phyloP scores from a whole-genome alignment of 2,329 filamentous ascomycete species.

The Colletotrichum sp. region DNA sequence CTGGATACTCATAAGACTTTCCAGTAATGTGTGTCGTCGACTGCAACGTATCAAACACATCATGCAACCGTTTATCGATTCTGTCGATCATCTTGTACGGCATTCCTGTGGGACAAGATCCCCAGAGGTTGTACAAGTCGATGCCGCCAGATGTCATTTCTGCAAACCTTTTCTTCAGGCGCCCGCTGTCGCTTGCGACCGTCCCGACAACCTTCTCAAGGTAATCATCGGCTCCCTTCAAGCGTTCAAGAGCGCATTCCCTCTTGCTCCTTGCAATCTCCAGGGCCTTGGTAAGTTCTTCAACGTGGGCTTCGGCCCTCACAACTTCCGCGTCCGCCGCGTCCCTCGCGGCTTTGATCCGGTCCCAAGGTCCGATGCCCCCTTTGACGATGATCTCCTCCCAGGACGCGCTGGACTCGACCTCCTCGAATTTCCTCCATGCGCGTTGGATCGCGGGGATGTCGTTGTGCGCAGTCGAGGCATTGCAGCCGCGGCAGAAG shows the following conservation, averaged over 20 bases:
- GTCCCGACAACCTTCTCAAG: not conserved
- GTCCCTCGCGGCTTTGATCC: not conserved
- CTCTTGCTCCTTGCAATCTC: not conserved
- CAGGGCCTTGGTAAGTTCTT: not conserved
- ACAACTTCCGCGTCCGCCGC: not conserved
- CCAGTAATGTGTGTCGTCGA: not conserved
- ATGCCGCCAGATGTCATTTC: not conserved
- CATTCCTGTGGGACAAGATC: not conserved
- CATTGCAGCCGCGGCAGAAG: not conserved
- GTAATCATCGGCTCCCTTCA: not conserved
- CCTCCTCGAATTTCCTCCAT: not conserved
- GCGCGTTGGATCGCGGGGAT: not conserved
- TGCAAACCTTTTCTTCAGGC: not conserved
- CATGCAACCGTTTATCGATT: not conserved
- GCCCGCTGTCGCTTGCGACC: not conserved
- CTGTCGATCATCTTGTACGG: not conserved
- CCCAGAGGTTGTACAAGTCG: fast-evolving
- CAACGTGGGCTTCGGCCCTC: not conserved
- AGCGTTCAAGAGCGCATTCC: not conserved
- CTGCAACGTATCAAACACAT: not conserved
- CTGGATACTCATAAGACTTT: not conserved
- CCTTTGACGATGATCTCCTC: not conserved
- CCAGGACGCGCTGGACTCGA: not conserved
- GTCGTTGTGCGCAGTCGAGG: not conserved
- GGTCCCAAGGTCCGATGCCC: not conserved